Evolutionary conservation across 2,329 filamentous ascomycete species (phyloP), one percentile per base, ranked within the genome.

Genomic region (Bipolaris sorokiniana): DNA sequence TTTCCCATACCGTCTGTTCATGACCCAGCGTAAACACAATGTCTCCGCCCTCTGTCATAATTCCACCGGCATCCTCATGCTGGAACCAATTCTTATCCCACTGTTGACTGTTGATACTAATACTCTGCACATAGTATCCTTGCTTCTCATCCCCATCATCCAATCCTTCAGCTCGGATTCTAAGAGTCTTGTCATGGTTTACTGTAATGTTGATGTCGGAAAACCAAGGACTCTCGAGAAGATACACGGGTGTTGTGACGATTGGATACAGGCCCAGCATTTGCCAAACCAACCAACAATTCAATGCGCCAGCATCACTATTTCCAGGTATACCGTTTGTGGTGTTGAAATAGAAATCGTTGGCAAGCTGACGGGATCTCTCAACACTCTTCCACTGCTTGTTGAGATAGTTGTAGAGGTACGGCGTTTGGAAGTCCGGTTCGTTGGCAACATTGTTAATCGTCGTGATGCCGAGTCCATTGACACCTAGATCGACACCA

Each of bases 31-130:
- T 54, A 22, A 77, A 77, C 22, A 70, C 5, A 42, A 77, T 74
- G 48, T 75, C 72, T 4, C 74, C 75, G 1, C 74, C 74, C 6
- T 71, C 44, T 1, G 54, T 67, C 72, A 76, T 75, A 20, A 75
- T 70, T 0, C 67, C 70, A 1, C 66, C 71, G 0, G 58, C 68
- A 65, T 86, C 81, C 1, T 79, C 77, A 66, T 86, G 83, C 53
- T 80, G 77, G 16, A 86, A 77, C 84, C 84, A 86, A 51, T 83
- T 86, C 72, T 78, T 80, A 0, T 74, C 64, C 84, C 83, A 86
- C 0, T 54, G 2, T 51, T 82, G 55, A 0, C 82, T 83, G 56
- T 86, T 86, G 36, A 86, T 80, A 52, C 73, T 81, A 1, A 86
- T 73, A 2, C 77, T 77, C 63, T 86, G 82, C 5, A 87, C 80